phyloP scores from a whole-genome alignment of 306 rosid genomes.

The Malus domestica region DNA sequence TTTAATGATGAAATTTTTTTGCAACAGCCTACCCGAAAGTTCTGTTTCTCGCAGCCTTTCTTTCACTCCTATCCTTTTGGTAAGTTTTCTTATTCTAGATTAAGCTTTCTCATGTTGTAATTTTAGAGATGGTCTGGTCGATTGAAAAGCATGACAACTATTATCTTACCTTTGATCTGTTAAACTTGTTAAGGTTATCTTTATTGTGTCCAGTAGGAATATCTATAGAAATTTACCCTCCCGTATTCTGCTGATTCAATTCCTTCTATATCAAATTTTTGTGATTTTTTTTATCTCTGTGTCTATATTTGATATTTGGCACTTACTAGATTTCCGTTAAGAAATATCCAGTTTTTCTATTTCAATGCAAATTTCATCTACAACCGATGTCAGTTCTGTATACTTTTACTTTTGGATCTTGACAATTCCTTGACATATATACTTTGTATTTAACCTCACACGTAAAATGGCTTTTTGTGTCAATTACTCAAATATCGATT shows the following conservation, averaged over 20 bases:
- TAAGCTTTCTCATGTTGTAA: background rate
- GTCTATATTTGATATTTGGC: background rate
- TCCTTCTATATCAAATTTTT: background rate
- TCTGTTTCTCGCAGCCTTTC: conserved; percentile 55
- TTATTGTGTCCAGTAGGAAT: background rate
- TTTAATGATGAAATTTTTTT: conserved; percentile 22
- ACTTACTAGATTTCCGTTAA: background rate
- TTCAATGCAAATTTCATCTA: background rate
- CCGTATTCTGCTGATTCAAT: background rate
- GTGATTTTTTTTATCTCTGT: background rate
- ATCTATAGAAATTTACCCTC: background rate
- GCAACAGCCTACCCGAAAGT: conserved; percentile 61
- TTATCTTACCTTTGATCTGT: background rate
- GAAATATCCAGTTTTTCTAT: background rate
- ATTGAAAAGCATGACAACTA: background rate
- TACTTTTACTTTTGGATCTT: no score
- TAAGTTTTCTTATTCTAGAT: conserved; percentile 21
- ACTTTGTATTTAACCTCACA: background rate
- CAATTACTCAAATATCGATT: background rate
- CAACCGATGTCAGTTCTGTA: background rate
- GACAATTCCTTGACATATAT: background rate
- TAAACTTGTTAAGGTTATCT: background rate
- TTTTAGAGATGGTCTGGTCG: background rate
- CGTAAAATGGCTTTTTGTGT: background rate
- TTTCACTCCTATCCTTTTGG: conserved; percentile 69